Evolutionary conservation across 2,329 filamentous ascomycete genomes (phyloP).

Genomic region (Harringtonia lauricola): DNA sequence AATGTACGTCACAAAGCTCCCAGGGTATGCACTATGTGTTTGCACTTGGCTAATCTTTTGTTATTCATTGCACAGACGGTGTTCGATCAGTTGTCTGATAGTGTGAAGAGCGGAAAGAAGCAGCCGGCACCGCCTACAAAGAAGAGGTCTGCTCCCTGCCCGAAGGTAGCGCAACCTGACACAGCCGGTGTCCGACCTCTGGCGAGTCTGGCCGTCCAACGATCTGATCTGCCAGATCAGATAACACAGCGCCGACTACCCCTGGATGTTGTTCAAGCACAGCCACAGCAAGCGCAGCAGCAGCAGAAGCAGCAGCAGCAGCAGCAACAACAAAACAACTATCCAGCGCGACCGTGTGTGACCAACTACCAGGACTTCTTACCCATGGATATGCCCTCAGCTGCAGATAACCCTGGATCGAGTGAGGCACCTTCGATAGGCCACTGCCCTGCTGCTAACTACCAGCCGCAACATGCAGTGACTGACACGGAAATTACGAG

Average conservation of each 20-base stretch:
- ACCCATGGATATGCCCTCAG: conserved; percentile 32
- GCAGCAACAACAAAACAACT: conserved; percentile 9
- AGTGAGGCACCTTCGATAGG: conserved; percentile 20
- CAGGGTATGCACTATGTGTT: no score
- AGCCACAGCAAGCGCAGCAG: conserved; percentile 1
- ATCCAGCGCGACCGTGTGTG: conserved; percentile 20
- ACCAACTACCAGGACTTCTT: conserved; percentile 32
- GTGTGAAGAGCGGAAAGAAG: conserved; percentile 42
- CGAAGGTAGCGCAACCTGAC: conserved; percentile 17
- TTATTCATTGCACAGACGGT: no score
- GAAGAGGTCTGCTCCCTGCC: conserved; percentile 44
- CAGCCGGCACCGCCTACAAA: conserved; percentile 30
- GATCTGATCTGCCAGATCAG: conserved; percentile 13
- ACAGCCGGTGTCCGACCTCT: no score
- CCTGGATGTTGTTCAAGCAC: conserved; percentile 12
- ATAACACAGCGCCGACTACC: conserved; percentile 14
- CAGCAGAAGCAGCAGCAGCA: background rate
- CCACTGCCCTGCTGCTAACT: conserved; percentile 15
- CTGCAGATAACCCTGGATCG: conserved; percentile 26
- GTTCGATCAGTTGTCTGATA: conserved; percentile 73
- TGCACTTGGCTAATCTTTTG: no score
- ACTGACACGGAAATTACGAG: background rate
- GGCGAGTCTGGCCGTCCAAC: conserved; percentile 12
- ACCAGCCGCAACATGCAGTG: conserved; percentile 15
- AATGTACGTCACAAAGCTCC: no score